Percentiles rank a stretch among this genome's conserved stretches.
Conservation (phyloP, 352 stramenopile species). For the Achlya hypogyna region DNA sequence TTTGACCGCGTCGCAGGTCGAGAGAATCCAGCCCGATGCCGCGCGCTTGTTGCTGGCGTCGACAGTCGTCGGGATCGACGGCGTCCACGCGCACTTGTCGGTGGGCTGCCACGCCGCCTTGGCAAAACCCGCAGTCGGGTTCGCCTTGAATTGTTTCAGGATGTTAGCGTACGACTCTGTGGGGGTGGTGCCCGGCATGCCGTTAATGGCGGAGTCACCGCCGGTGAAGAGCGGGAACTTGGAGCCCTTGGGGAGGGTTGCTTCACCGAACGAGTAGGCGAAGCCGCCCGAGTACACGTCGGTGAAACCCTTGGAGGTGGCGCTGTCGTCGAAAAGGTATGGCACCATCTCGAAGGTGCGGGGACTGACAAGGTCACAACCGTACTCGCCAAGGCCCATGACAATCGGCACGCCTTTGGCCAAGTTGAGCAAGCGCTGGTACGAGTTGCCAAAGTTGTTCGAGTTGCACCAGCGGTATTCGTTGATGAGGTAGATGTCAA, state of each 20-base stretch:
- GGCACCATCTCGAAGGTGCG: constrained; percentile 69
- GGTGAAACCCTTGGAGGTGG: constrained; percentile 52
- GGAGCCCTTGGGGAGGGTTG: constrained; percentile 54
- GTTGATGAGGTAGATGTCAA: constrained; percentile 86
- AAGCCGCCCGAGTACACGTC: constrained; percentile 76
- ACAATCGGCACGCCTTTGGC: constrained; percentile 72
- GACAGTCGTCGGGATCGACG: constrained; percentile 43
- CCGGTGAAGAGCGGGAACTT: constrained; percentile 75
- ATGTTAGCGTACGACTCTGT: constrained; percentile 65
- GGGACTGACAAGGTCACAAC: constrained; percentile 37
- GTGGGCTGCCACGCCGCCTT: constrained; percentile 42
- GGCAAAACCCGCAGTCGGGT: constrained; percentile 26
- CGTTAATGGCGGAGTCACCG: constrained; percentile 31
- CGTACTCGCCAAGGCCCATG: constrained; percentile 73
- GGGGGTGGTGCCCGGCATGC: constrained; percentile 46
- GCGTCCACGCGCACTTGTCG: constrained; percentile 44
- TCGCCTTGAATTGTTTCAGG: constrained; percentile 32
- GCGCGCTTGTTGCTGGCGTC: constrained; percentile 47
- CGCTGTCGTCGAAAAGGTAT: constrained; percentile 68
- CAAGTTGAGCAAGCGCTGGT: constrained; percentile 61
- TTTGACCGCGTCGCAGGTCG: constrained; percentile 52
- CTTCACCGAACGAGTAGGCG: constrained; percentile 81
- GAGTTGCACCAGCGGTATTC: constrained; percentile 79
- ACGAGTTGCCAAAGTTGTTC: constrained; percentile 57
- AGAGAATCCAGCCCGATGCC: constrained; percentile 52